These are phyloP conservation scores for Cyberlindnera americana DNA, from an alignment of 805 yeast species.

Conservation along the genomic window DNA sequence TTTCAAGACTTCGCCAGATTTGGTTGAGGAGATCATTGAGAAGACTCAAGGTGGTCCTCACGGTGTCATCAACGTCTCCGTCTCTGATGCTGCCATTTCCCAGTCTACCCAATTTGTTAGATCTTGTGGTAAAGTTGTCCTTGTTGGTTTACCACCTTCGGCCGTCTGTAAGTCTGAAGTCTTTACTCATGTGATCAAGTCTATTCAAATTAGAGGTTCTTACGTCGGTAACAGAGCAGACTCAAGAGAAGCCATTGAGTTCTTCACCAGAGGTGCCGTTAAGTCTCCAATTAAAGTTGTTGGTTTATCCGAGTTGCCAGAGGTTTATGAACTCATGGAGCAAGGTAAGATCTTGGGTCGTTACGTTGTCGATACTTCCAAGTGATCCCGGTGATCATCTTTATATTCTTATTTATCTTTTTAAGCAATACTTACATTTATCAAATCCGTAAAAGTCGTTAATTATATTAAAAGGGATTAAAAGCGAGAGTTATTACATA, in stretches of 20 bases:
- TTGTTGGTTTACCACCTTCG: conserved; percentile 75
- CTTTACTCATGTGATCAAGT: conserved; percentile 66
- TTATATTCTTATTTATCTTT: background rate
- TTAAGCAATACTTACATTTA: background rate
- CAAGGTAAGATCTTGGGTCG: conserved; percentile 61
- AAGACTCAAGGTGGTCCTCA: conserved; percentile 71
- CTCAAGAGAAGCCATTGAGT: conserved; percentile 71
- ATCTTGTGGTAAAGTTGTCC: conserved; percentile 63
- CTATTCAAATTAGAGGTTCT: conserved; percentile 70
- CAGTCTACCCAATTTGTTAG: conserved; percentile 56
- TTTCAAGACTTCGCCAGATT: conserved; percentile 49
- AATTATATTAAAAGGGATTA: too few relatives aligned
- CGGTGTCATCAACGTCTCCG: conserved; percentile 68
- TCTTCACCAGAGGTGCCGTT: conserved; percentile 64
- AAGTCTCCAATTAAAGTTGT: conserved; percentile 58
- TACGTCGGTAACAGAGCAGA: conserved; percentile 88
- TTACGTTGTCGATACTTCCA: conserved; percentile 57
- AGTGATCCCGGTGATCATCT: conserved; percentile 26
- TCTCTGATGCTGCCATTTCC: conserved; percentile 60
- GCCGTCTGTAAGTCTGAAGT: conserved; percentile 67
- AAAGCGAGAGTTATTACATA: too few relatives aligned
- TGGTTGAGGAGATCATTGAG: conserved; percentile 48
- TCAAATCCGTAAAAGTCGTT: too few relatives aligned
- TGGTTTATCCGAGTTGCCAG: conserved; percentile 51
- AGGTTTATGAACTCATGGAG: conserved; percentile 55